Base-by-base conservation (phyloP, 1,284 basidiomycete species). In the Rhodotorula sp. region DNA sequence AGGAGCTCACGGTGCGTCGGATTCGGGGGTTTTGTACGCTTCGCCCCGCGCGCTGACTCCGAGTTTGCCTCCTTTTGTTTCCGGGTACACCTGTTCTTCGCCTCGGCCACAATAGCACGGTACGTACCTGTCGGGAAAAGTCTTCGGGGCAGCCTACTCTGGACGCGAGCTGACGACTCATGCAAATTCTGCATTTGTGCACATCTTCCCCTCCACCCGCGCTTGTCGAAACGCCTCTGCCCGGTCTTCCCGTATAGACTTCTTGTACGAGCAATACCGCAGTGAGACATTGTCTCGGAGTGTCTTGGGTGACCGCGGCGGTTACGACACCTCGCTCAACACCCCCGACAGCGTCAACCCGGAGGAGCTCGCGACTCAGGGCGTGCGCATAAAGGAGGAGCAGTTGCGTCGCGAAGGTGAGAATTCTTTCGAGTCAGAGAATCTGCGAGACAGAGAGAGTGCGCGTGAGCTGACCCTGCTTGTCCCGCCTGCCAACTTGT, bases 241-340 rank as follows among this genome's bases (percentile, higher is more conserved):
- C n/a, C n/a, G n/a, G 24, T 22, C n/a, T 37, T n/a, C 37, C 42
- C 48, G 42, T 22, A 18, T 10, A 30, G n/a, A 37, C 30, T 46
- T 26, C 58, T 45, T 42, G n/a, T 18, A 6, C n/a, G 42, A 24
- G 17, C n/a, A 68, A 48, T 78, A 96, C 82, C 93, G 96, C 86
- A 97, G 95, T 29, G 95, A 99, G 87, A 98, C 97, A 80, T 86
- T 99, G 33, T 97, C 94, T 29, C 87, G 93, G 79, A 94, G 91
- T 17, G 93, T 97, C 62, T 88, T 93, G 78, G 80, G 89, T n/a
- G 91, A 91, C 77, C 78, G 77, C 54, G 76, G 76, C n/a, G 79
- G 78, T 58, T 45, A 37, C 22, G 55, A 60, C 7, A 37, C 74
- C 69, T 45, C 69, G 55, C 57, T n/a, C 14, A 57, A 56, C 51